Evolutionary conservation across 352 stramenopile species (phyloP), one percentile per base, ranked within the genome.

Genomic region (Globisporangium barbulae): DNA sequence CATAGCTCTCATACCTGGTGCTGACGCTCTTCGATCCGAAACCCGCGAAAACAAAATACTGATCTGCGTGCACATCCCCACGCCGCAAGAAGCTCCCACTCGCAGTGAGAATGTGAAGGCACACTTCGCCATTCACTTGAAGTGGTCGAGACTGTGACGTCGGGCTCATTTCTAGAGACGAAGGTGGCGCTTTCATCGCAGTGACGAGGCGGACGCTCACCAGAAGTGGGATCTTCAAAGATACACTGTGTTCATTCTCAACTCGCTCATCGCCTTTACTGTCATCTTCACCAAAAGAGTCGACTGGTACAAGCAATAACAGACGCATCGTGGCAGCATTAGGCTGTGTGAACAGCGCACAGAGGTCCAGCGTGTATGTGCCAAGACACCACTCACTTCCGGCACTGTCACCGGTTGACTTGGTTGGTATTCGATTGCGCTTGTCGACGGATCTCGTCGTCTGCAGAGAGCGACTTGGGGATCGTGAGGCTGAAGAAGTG

Each of bases 51-150:
- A 67, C 53, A 49, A 52, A 45, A 13, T 52, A 67, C 12, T 25
- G 21, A 19, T 45, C 52, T 4, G 12, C 35, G 12, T 45, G 5
- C 0, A 6, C 31, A 21, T 17, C n/a, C 7, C 31, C 21, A 10
- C 42, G 48, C 33, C 53, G 53, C 25, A 55, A 28, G 28, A 67
- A 67, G 15, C 25, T 17, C 7, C 61, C 53, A n/a, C 42, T 55
- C 0, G 42, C 53, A 6, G 53, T 35, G 8, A 19, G 44, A 21
- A 67, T n/a, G 22, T 62, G 53, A n/a, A 62, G 4, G 17, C 53
- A 62, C 15, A 62, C 53, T 10, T 57, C 47, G 3, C 61, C 61
- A 1, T 48, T 37, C n/a, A 67, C 13, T 12, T n/a, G 22, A 59
- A 42, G 8, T 31, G 48, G 21, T 10, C 22, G 59, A 13, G 13